Conservation (phyloP, 768 basidiomycete species). For the Termitomyces sp. region DNA sequence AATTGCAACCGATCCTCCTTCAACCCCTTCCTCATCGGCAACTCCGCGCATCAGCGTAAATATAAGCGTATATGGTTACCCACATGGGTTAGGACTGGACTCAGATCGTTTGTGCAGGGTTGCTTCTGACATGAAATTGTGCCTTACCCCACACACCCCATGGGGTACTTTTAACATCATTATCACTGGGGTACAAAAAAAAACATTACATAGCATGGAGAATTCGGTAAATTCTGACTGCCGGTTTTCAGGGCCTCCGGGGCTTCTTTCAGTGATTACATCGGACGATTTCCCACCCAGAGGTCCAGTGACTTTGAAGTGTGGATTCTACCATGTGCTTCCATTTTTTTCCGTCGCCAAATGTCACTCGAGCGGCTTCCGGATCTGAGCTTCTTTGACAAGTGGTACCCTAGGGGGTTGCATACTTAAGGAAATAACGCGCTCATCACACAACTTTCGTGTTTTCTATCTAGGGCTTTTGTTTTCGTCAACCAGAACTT, state of each 20-base stretch:
- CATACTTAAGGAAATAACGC: conserved; percentile 11
- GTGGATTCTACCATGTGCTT: conserved; percentile 20
- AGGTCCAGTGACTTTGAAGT: conserved; percentile 16
- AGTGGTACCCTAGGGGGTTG: conserved; percentile 1
- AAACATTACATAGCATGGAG: neutral
- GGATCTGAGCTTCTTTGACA: conserved; percentile 8
- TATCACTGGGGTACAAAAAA: neutral
- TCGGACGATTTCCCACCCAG: neutral
- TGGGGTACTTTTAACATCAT: neutral
- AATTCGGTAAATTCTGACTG: neutral
- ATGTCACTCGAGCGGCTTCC: neutral
- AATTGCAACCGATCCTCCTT: neutral
- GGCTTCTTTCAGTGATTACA: neutral
- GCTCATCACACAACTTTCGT: conserved; percentile 4
- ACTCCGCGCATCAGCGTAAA: neutral
- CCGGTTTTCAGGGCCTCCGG: neutral
- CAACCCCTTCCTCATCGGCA: neutral
- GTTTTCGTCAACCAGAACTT: conserved; percentile 7
- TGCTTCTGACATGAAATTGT: neutral
- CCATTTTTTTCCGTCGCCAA: conserved; percentile 18
- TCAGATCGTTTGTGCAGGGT: neutral
- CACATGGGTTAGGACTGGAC: neutral
- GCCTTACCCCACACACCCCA: neutral
- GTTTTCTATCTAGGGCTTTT: conserved; percentile 11
- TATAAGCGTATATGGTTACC: too few relatives aligned